Evolutionary conservation across 2,329 filamentous ascomycete species (phyloP), one percentile per base, ranked within the genome.

Genomic region (Pestalotiopsis sp.): DNA sequence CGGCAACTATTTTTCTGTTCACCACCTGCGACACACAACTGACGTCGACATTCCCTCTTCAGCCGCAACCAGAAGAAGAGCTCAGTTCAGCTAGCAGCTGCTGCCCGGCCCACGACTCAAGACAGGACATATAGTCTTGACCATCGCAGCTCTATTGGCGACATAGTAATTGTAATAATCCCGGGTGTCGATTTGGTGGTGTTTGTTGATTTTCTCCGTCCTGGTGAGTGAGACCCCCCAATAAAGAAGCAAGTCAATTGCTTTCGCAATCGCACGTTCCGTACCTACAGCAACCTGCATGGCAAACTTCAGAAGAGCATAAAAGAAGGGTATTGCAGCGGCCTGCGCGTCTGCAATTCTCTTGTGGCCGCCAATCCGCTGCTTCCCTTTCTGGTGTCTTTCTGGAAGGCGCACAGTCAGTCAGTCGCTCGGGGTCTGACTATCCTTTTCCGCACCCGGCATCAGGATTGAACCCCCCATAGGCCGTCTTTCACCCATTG

Each of bases 101-200:
- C 20, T 17, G 20, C 45, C 7, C 14, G 45, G 31, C 31, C 31
- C 45, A n/a, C 45, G 45, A 52, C 45, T 52, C 17, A n/a, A n/a
- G 17, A 52, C 45, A 52, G n/a, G 13, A 45, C 41, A 45, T 23
- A 52, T 52, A 52, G 45, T 52, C 45, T 36, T 36, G 45, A 52
- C 45, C 17, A n/a, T 52, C 45, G 45, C 45, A 52, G 45, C 27
- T 17, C 13, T 59, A 7, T 31, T 36, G 57, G 23, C 57, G 57
- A 36, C 23, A 59, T 59, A 59, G 57, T 59, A 59, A 59, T 36
- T 59, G 20, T 59, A 59, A 59, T 59, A 27, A 59, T 36, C 17
- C 12, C 45, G 45, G 45, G 45, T 23, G 14, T 9, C 45, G 45
- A 52, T 52, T 36, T 52, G 45, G 45, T 52, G 45, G 45, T 52